Conservation (phyloP, 257 asterid genomes). For the Nemophila menziesii region DNA sequence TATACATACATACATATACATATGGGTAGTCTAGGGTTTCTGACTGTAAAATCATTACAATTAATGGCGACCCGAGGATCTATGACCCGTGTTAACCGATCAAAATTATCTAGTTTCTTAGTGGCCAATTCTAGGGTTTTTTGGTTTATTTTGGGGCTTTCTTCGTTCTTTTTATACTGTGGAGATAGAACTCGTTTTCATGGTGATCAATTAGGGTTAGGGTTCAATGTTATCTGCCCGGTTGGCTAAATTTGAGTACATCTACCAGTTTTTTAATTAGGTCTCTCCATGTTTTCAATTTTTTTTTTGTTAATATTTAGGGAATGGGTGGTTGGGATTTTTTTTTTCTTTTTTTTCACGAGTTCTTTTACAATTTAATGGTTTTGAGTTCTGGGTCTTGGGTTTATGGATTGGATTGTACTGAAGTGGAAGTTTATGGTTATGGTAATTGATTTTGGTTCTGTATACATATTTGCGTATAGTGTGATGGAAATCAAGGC, state of each 20-base stretch:
- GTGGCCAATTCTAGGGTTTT: background rate
- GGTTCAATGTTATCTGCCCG: background rate
- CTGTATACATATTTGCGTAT: background rate
- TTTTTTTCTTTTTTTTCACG: no score
- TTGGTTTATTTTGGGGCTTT: background rate
- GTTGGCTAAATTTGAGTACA: background rate
- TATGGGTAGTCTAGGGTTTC: background rate
- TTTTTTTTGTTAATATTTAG: background rate
- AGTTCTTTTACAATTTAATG: background rate
- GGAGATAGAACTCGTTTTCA: background rate
- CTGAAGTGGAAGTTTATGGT: background rate
- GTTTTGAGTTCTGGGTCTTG: background rate
- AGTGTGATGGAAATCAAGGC: slow-evolving; percentile 22
- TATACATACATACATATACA: no score
- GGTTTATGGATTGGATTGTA: background rate
- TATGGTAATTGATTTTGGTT: slow-evolving; percentile 3
- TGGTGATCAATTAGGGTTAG: background rate
- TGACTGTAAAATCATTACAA: background rate
- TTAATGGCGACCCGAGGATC: background rate
- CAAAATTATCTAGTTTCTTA: background rate
- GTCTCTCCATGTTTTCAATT: background rate
- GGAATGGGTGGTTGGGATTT: background rate
- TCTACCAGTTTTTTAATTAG: background rate
- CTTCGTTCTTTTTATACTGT: background rate
- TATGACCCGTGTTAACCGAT: background rate